phyloP scores from a whole-genome alignment of 2,329 filamentous ascomycete species.

The Gnomoniopsis smithogilvyi region DNA sequence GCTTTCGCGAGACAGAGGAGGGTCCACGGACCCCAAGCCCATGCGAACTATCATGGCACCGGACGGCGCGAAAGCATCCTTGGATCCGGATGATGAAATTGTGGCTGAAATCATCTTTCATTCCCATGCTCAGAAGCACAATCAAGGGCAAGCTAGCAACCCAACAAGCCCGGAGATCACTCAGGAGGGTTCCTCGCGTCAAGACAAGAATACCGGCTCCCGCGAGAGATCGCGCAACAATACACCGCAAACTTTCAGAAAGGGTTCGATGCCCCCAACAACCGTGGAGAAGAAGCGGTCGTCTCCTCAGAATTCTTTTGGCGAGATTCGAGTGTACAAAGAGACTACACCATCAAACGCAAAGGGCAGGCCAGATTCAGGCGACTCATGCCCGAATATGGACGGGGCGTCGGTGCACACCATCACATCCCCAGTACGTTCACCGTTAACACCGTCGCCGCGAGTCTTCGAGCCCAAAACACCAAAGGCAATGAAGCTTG shows the following conservation, averaged over 20 bases:
- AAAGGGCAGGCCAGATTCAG: neutral
- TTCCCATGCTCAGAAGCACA: neutral
- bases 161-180: neutral
- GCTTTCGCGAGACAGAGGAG: neutral
- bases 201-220: neutral
- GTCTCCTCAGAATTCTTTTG: neutral
- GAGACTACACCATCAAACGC: neutral
- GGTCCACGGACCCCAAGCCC: neutral
- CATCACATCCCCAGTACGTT: neutral
- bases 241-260: neutral
- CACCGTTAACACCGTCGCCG: constrained; percentile 16
- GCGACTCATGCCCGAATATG: constrained; percentile 1
- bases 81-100: constrained; percentile 8
- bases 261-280: neutral
- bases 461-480: constrained; percentile 27
- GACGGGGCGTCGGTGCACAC: constrained; percentile 1
- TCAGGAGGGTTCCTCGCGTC: neutral
- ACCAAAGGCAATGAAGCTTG: constrained; percentile 27
- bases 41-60: neutral
- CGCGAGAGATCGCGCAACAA: neutral
- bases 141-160: neutral
- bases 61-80: neutral
- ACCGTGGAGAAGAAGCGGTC: neutral
- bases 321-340: neutral
- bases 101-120: constrained; percentile 13